Conservation (phyloP, 495 filamentous ascomycete genomes). For the Aspergillus carlsbadensis region DNA sequence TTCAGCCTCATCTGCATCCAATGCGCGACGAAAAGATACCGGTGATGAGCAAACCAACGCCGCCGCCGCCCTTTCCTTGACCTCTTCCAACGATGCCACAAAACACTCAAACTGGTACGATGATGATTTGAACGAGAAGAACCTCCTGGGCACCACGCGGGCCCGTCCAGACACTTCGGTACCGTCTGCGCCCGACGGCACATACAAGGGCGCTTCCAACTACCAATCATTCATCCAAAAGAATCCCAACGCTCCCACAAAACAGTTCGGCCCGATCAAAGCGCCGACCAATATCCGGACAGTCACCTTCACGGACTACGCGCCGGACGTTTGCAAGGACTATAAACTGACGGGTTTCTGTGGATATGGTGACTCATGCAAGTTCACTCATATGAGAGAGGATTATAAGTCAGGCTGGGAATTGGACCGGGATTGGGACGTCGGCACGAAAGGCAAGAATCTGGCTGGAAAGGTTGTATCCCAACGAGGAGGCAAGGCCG, state of each 20-base stretch:
- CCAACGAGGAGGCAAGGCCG: constrained; percentile 44
- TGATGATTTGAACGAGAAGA: constrained; percentile 59
- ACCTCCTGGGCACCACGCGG: constrained; percentile 64
- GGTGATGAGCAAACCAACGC: constrained; percentile 57
- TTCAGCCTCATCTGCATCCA: constrained; percentile 50
- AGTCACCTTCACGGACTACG: constrained; percentile 86
- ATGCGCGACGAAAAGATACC: constrained; percentile 40
- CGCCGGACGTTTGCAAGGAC: constrained; percentile 95
- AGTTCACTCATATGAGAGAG: constrained; percentile 82
- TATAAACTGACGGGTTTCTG: constrained; percentile 76
- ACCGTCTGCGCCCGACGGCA: constrained; percentile 53
- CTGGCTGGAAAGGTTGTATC: constrained; percentile 61
- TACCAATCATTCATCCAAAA: constrained; percentile 75
- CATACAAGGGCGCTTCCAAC: constrained; percentile 73
- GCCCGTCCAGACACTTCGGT: constrained; percentile 24
- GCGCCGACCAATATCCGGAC: constrained; percentile 88
- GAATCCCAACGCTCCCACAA: constrained; percentile 73
- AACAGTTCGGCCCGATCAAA: constrained; percentile 80
- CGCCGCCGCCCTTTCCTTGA: constrained; percentile 46
- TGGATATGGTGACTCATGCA: constrained; percentile 15
- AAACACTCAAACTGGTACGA: constrained; percentile 91
- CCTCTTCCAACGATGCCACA: constrained; percentile 82
- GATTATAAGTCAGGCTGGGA: constrained; percentile 96
- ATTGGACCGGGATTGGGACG: constrained; percentile 91
- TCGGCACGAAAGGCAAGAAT: constrained; percentile 72